Evolutionary conservation across 2,329 filamentous ascomycete species (phyloP), one percentile per base, ranked within the genome.

Genomic region (Talaromyces sp.): DNA sequence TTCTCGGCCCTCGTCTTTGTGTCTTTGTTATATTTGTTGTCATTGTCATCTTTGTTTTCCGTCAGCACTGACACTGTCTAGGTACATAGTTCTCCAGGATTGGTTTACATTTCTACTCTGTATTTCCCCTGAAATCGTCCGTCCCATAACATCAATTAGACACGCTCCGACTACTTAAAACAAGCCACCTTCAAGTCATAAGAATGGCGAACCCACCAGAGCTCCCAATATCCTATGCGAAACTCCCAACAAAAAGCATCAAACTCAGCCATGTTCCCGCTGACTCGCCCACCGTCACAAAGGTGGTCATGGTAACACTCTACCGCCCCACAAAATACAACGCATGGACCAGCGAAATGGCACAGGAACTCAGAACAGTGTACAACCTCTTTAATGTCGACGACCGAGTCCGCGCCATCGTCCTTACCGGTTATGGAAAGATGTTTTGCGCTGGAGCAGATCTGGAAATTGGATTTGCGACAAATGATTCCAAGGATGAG

Each of bases 261-360:
- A 68, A 66, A 27, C 60, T 76, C 31, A 72, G 70, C 22, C 74
- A 77, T 52, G 69, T 74, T 16, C 74, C 74, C 3, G 66, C 60
- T 2, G 72, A 73, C 24, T 85, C 87, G 0, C 74, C 82, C 8
- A 76, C 81, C 2, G 82, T 84, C 9, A 90, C 88, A 0, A 83
- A 84, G 16, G 82, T 90, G 60, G 82, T 91, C 59, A 74, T 90
- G 67, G 75, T 91, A 39, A 85, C 85, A 2, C 83, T 91, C 47
- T 82, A 89, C 77, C 86, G 90, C 19, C 89, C 89, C 0, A 75
- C 79, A 11, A 86, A 86, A 66, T 37, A 56, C 47, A 82, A 88
- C 91, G 91, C 76, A 91, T 87, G 63, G 63, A 56, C 22, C 3
- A 79, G 82, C 22, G 80, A 77, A 14, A 91, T 91, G 87, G 84